Percentiles rank a stretch among this genome's conserved stretches.
These are phyloP conservation scores for sweet orange (Citrus sinensis) DNA, from an alignment of 345 rosid species.

Conservation along the genomic window DNA sequence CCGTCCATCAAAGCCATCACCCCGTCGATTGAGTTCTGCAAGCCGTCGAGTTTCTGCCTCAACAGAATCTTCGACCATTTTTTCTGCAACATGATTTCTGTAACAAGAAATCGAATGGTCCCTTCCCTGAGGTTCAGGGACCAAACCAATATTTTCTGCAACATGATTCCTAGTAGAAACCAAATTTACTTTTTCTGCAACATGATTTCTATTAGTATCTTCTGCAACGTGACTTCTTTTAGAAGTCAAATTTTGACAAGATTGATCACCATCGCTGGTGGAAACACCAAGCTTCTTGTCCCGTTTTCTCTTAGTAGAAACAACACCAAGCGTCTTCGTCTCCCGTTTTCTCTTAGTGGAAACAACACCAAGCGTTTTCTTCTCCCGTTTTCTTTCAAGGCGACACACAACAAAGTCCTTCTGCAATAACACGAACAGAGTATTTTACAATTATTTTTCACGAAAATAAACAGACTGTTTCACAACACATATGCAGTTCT, in stretches of 20 bases:
- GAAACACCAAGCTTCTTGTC: neutral
- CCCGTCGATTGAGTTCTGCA: neutral
- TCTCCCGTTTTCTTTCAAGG: neutral
- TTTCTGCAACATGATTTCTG: neutral
- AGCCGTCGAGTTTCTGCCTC: neutral
- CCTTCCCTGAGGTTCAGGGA: too few relatives aligned
- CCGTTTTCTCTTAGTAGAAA: neutral
- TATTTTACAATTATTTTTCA: neutral
- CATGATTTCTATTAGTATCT: neutral
- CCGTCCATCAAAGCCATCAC: too few relatives aligned
- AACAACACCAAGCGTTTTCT: too few relatives aligned
- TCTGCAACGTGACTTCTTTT: too few relatives aligned
- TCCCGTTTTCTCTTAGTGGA: too few relatives aligned
- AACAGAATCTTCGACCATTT: neutral
- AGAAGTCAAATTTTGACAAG: neutral
- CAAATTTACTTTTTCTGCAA: neutral
- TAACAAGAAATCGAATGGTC: too few relatives aligned
- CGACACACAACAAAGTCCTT: constrained; percentile 7
- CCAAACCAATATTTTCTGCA: neutral
- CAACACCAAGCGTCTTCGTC: too few relatives aligned
- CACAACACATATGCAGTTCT: neutral
- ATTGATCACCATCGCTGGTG: neutral
- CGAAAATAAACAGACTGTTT: neutral
- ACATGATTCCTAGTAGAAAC: neutral
- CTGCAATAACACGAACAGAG: neutral